Percentiles rank a stretch among this genome's conserved stretches.
phyloP scores from a whole-genome alignment of 148 eudicot genomes.

The Rhododendron williamsianum region DNA sequence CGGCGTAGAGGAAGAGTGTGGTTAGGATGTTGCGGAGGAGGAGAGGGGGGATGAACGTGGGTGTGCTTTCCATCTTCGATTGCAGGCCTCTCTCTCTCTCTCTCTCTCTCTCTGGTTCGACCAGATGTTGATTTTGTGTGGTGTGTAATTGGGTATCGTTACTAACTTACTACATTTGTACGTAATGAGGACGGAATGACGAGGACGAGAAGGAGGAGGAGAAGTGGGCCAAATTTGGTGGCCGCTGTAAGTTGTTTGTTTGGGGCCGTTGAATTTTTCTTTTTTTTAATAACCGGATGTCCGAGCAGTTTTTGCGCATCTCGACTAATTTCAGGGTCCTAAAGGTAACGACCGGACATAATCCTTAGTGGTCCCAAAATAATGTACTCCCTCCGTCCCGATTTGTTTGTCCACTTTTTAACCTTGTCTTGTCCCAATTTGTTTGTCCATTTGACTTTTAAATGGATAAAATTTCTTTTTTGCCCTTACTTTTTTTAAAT shows the following conservation, averaged over 20 bases:
- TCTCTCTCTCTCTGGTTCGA: not conserved
- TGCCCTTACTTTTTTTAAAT: no score
- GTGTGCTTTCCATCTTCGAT: constrained; percentile 22
- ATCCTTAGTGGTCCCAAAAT: rapidly evolving
- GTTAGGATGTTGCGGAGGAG: constrained; percentile 36
- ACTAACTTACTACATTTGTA: not conserved
- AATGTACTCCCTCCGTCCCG: no score
- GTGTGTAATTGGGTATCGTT: not conserved
- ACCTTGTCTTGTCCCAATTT: no score
- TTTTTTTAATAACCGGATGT: no score
- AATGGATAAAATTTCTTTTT: no score
- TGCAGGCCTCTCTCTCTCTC: not conserved
- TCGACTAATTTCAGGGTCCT: no score
- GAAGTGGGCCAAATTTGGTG: not conserved
- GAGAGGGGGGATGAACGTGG: constrained; percentile 27
- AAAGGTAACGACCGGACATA: no score
- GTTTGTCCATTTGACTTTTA: no score
- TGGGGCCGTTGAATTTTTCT: not conserved
- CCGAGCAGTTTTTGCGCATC: rapidly evolving
- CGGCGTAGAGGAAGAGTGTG: constrained; percentile 28
- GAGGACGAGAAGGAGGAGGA: not conserved
- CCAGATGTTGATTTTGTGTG: not conserved
- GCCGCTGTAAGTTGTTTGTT: not conserved
- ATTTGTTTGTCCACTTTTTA: no score
- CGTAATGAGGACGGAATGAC: not conserved